A percentile compares a stretch with the other conserved stretches of the same genome.
Evolutionary conservation across 306 rosid species (phyloP).

Genomic region (Cyamopsis tetragonoloba): DNA sequence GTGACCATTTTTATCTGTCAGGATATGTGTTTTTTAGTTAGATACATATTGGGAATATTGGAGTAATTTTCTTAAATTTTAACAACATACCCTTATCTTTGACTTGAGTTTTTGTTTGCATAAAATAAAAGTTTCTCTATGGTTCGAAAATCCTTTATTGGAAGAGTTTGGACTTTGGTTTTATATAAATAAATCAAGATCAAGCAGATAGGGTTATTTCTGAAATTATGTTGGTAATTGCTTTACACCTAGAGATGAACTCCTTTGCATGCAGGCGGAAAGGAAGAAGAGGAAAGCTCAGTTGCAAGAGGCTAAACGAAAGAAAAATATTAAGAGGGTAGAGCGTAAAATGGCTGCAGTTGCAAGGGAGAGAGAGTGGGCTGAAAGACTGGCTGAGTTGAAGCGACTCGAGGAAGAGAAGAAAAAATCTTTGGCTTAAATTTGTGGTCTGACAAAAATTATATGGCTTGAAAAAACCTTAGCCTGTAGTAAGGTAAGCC

Average conservation of each 20-base stretch:
- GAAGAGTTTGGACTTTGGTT: background rate
- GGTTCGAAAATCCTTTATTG: background rate
- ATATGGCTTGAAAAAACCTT: too few species aligned
- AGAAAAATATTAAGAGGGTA: slow-evolving; percentile 61
- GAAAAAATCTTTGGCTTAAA: slow-evolving; percentile 50
- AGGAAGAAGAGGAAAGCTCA: slow-evolving; percentile 70
- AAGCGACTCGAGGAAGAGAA: slow-evolving; percentile 67
- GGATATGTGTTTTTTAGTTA: background rate
- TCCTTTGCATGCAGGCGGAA: slow-evolving; percentile 51
- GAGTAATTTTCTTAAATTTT: slow-evolving; percentile 15
- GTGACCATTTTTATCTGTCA: background rate
- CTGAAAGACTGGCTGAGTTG: slow-evolving; percentile 62
- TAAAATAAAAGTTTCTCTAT: background rate
- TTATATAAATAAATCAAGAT: too few species aligned
- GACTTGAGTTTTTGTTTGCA: background rate
- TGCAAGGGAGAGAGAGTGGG: slow-evolving; percentile 82
- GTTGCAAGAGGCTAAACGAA: slow-evolving; percentile 80
- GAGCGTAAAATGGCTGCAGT: slow-evolving; percentile 97
- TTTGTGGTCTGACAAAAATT: slow-evolving; percentile 7
- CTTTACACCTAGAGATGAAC: background rate
- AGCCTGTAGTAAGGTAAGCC: too few species aligned
- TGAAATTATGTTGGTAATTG: background rate
- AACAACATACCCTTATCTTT: background rate
- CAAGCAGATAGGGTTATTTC: background rate
- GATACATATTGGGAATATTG: slow-evolving; percentile 9